These are phyloP conservation scores for Chlorella sp. DNA, from an alignment of 139 green algal genomes.

Conservation along the genomic window DNA sequence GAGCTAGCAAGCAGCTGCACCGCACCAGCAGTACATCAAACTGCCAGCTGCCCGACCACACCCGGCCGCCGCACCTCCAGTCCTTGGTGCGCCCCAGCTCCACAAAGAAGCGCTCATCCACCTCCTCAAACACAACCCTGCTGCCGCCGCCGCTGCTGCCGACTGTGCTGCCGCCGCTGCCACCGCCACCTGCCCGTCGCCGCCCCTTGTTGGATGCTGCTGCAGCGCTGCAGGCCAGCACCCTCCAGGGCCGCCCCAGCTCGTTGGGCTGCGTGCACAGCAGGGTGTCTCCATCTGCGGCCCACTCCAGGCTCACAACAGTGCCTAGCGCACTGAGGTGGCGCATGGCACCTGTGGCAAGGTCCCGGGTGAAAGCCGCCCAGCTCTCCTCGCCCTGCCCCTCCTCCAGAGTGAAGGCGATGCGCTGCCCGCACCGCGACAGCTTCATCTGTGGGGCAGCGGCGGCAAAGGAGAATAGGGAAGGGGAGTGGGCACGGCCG, in stretches of 20 bases:
- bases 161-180: not conserved
- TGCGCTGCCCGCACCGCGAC: slow-evolving; percentile 11
- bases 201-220: not conserved
- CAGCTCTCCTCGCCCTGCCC: slow-evolving; percentile 7
- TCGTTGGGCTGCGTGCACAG: slow-evolving; percentile 40
- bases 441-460: slow-evolving; percentile 37
- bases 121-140: slow-evolving; percentile 56
- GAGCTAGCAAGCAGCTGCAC: not conserved
- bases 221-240: not conserved
- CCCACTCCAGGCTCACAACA: slow-evolving; percentile 47
- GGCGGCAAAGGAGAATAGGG: not conserved
- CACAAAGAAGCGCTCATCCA: slow-evolving; percentile 61
- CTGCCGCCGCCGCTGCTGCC: not conserved
- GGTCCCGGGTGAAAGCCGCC: slow-evolving; percentile 8
- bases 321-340: slow-evolving; percentile 12
- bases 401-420: slow-evolving; percentile 43
- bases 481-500: too few relatives aligned
- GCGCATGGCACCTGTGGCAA: not conserved
- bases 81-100: slow-evolving; percentile 74
- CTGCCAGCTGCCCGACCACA: not conserved
- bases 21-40: not conserved
- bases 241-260: slow-evolving; percentile 32
- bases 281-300: slow-evolving; percentile 32
- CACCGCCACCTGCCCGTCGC: not conserved
- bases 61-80: slow-evolving; percentile 29